Base-by-base conservation (phyloP, 2,329 filamentous ascomycete genomes). In the Xylariaceae sp. region DNA sequence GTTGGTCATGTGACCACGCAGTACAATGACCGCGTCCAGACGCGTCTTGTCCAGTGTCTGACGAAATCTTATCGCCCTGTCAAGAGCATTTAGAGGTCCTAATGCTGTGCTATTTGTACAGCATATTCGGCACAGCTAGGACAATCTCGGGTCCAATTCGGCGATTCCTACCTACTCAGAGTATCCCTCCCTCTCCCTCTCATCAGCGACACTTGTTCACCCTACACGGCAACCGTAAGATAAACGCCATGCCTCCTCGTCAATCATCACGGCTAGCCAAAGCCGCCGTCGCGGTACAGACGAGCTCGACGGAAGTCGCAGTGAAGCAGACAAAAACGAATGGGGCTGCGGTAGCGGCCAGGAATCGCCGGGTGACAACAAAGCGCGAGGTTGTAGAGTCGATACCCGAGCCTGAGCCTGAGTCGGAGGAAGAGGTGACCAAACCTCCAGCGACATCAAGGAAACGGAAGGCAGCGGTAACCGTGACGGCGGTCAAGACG, bases 381-480 rank as follows among this genome's bases (percentile, higher is more conserved):
- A 56, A 56, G 36, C 47, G 39, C 31, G 50, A 51, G 41, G 35
- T 36, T 6, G 26, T 39, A 21, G 41, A 56, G 31, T 36, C 49
- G 30, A 43, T 36, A 4, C 42, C 48, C 1, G 44, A 52, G 5
- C 41, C 36, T 16, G 46, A 48, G 0, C 8, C 33, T 2, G 17
- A 27, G 12, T 30, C 31, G 8, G 21, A 48, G 27, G 44, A 41
- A 27, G 42, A 38, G 18, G n/a, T n/a, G n/a, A n/a, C n/a, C n/a
- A n/a, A n/a, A n/a, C n/a, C n/a, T n/a, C 26, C 30, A 15, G 44
- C 45, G 12, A 31, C 47, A 7, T 40, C 19, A 13, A 74, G 73
- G 59, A 74, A 72, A 55, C 62, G 64, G 43, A 68, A 63, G 47
- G 59, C 52, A 9, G 45, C 48, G 27, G 23, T 15, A 28, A 11